Evolutionary conservation across 768 basidiomycete genomes (phyloP).

Genomic region (Crepidotus variabilis): DNA sequence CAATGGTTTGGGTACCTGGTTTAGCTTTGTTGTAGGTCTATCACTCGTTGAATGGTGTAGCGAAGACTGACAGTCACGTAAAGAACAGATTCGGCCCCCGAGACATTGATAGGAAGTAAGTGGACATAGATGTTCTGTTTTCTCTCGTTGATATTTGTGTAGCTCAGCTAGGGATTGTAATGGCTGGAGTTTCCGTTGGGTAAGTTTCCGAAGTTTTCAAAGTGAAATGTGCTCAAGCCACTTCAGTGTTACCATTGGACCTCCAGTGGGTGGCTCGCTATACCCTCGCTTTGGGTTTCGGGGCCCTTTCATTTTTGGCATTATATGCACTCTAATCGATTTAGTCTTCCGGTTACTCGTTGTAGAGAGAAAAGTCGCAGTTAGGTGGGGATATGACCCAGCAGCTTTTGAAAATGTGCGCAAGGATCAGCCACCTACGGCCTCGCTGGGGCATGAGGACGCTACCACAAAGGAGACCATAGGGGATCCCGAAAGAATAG

Average conservation of each 20-base stretch:
- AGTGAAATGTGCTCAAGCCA: background rate
- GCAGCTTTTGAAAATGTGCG: slow-evolving; percentile 7
- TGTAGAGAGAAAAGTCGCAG: slow-evolving; percentile 51
- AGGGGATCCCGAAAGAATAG: background rate
- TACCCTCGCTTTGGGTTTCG: slow-evolving; percentile 55
- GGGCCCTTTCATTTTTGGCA: slow-evolving; percentile 55
- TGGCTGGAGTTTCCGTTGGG: slow-evolving; percentile 57
- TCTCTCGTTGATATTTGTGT: slow-evolving; percentile 13
- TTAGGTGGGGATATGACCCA: slow-evolving; percentile 45
- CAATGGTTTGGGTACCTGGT: slow-evolving; percentile 61
- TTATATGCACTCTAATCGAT: slow-evolving; percentile 43
- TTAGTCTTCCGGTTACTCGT: slow-evolving; percentile 51
- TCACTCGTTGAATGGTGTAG: slow-evolving; percentile 3
- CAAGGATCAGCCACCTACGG: background rate
- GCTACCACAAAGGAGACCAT: background rate
- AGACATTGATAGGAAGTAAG: slow-evolving; percentile 45
- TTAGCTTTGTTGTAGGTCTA: slow-evolving; percentile 49
- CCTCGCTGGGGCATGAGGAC: background rate
- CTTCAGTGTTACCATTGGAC: slow-evolving; percentile 47
- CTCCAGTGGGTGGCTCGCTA: slow-evolving; percentile 54
- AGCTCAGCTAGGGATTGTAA: slow-evolving; percentile 60
- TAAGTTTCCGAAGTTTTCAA: slow-evolving; percentile 13
- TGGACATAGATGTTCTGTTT: slow-evolving; percentile 3
- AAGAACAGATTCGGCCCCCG: slow-evolving; percentile 56
- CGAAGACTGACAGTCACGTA: background rate